These are phyloP conservation scores for Sorghum bicolor DNA, from an alignment of 176 grass and related monocot genomes.

Conservation along the genomic window Sorghum_bicolor_NCBIv3 NC_012871.2:59829001-59829500, in stretches of 20 bases:
- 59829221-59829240: neutral
- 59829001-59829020: conserved; percentile 78
- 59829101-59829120: neutral
- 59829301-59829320: neutral
- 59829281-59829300: neutral
- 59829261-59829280: neutral
- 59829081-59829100: neutral
- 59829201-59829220: neutral
- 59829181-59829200: neutral
- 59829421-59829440: no score
- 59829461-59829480: neutral
- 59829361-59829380: neutral
- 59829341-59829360: neutral
- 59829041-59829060: conserved; percentile 56
- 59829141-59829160: neutral
- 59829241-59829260: neutral
- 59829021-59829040: conserved; percentile 95
- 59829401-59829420: no score
- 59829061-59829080: conserved; percentile 13
- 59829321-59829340: neutral
- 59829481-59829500: neutral
- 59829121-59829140: neutral
- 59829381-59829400: neutral
- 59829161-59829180: neutral
- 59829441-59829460: neutral